Evolutionary conservation across 306 rosid genomes (phyloP).

Genomic region (Glycine tomentella): DNA sequence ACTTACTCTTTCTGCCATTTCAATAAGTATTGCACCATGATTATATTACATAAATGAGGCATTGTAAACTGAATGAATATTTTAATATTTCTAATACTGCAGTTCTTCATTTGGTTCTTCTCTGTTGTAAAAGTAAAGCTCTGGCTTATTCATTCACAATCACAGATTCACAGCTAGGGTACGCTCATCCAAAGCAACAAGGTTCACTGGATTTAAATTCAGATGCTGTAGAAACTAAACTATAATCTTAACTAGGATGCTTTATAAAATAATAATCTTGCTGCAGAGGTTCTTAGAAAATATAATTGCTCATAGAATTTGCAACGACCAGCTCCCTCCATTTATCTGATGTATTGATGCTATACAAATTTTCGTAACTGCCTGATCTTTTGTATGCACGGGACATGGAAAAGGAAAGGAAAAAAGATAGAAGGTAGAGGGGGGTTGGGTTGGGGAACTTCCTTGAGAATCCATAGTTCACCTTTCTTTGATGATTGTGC

Average conservation of each 20-base stretch:
- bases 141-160: background rate
- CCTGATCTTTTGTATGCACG: background rate
- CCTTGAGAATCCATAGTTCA: background rate
- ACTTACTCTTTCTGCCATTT: constrained; percentile 11
- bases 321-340: background rate
- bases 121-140: background rate
- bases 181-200: background rate
- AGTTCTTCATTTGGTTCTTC: background rate
- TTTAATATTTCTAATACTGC: constrained; percentile 1
- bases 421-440: background rate
- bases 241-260: background rate
- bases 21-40: background rate
- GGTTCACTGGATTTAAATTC: background rate
- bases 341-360: background rate
- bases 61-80: background rate
- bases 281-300: background rate
- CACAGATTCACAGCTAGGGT: background rate
- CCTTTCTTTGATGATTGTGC: constrained; percentile 19
- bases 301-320: background rate
- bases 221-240: background rate
- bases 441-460: background rate
- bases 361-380: background rate
- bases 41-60: constrained; percentile 19
- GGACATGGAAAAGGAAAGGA: background rate
- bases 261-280: background rate